These are phyloP conservation scores for Cucurbita ficifolia DNA, from an alignment of 306 rosid genomes.

Conservation along the genomic window DNA sequence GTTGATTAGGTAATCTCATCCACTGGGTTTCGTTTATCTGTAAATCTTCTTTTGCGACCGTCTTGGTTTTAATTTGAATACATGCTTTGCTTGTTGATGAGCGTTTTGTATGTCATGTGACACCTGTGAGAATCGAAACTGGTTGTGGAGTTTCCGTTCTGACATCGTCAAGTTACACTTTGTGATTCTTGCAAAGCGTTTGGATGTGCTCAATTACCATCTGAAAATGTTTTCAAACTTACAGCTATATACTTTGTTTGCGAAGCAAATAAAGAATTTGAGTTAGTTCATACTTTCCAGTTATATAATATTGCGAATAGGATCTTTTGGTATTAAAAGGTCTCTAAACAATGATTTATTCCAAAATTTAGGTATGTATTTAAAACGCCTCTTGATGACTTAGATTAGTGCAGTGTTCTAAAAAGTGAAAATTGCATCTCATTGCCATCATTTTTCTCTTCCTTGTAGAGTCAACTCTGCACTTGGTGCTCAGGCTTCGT, in stretches of 20 bases:
- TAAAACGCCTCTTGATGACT: too few species aligned
- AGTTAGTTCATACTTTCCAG: background rate
- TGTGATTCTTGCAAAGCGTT: background rate
- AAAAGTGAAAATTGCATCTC: background rate
- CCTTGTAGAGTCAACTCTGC: conserved; percentile 75
- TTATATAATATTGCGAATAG: background rate
- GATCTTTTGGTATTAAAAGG: background rate
- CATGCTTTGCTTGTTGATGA: background rate
- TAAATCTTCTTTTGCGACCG: background rate
- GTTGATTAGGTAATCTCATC: background rate
- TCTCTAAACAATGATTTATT: background rate
- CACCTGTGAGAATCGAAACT: background rate
- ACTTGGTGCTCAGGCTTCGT: conserved; percentile 96
- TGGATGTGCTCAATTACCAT: background rate
- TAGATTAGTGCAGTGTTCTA: too few species aligned
- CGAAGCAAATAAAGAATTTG: background rate
- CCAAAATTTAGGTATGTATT: background rate
- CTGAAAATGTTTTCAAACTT: background rate
- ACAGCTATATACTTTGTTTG: background rate
- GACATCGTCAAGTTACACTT: background rate
- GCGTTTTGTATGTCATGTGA: background rate
- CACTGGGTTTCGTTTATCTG: background rate
- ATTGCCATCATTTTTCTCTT: background rate
- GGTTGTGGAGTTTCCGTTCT: background rate
- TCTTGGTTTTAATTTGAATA: background rate